Evolutionary conservation across 2,329 filamentous ascomycete genomes (phyloP), one percentile per base, ranked within the genome.

Genomic region (Anthostomella pinea): DNA sequence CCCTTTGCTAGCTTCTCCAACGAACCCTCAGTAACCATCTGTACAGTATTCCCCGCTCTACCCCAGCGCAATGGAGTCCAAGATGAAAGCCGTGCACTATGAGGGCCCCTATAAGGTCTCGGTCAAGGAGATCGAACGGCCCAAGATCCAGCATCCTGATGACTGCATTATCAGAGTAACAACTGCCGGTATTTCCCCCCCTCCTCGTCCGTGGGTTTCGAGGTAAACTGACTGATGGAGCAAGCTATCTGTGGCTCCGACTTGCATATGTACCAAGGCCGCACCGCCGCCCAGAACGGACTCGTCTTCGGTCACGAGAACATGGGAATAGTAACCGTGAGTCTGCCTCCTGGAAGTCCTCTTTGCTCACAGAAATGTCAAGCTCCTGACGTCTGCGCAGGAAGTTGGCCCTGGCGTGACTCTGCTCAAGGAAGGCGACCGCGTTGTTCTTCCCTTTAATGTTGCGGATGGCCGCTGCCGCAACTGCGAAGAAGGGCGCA

Each of bases 81-180:
- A n/a, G n/a, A 38, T 38, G 36, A 32, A 38, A 30, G 36, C 36
- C 15, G 36, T 38, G 2, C 33, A 38, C 6, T 38, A 38, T 20
- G 29, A 28, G 8, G 30, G 18, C 13, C 36, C 36, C 2, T 38
- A 33, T 18, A 28, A 38, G 36, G 36, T 38, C 18, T 8, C 21
- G 24, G 36, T 38, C 8, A 24, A 38, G 15, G 36, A 38, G 22
- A 30, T 38, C 5, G 29, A 32, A 11, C 21, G 19, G 30, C 36
- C 36, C 13, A 28, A 30, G 13, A 19, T 38, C 8, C 18, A 38
- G 19, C 36, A 38, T 15, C 36, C 36, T 2, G 36, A 38, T 13
- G 36, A 38, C 11, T 33, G 33, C n/a, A 38, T 38, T 9, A 30
- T 38, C 19, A 38, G 29, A 20, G 30, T 38, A 18, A 38, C 36